Conservation (phyloP, 1,139 yeast species). For the Kazachstania sp. region DNA sequence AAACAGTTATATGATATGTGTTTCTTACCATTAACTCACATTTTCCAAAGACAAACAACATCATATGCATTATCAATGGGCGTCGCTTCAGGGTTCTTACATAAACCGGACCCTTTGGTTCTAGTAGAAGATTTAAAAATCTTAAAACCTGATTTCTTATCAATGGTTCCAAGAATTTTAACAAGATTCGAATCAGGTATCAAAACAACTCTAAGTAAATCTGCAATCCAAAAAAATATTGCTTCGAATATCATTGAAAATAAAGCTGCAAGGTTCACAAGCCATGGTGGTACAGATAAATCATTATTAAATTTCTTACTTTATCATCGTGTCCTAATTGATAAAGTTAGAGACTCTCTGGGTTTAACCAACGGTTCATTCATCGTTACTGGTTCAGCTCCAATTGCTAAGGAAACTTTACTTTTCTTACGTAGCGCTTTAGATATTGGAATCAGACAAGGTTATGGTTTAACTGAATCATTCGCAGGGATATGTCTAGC, state of each 20-base stretch:
- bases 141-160: slow-evolving; percentile 45
- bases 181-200: slow-evolving; percentile 52
- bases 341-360: slow-evolving; percentile 45
- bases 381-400: slow-evolving; percentile 64
- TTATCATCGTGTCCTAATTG: slow-evolving; percentile 42
- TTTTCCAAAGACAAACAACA: slow-evolving; percentile 42
- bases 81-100: slow-evolving; percentile 39
- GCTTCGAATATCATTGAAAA: slow-evolving; percentile 31
- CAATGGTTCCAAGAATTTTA: slow-evolving; percentile 59
- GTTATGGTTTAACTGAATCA: slow-evolving; percentile 73
- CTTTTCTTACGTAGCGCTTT: slow-evolving; percentile 55
- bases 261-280: slow-evolving; percentile 31
- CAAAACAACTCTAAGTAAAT: slow-evolving; percentile 33
- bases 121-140: slow-evolving; percentile 49
- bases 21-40: slow-evolving; percentile 65
- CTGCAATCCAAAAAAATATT: slow-evolving; percentile 31
- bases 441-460: slow-evolving; percentile 53
- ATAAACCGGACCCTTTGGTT: slow-evolving; percentile 36
- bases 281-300: slow-evolving; percentile 33
- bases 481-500: slow-evolving; percentile 54
- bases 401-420: slow-evolving; percentile 53
- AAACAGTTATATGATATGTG: slow-evolving; percentile 27
- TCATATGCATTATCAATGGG: slow-evolving; percentile 30
- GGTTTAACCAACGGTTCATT: slow-evolving; percentile 47
- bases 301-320: slow-evolving; percentile 27